phyloP scores from a whole-genome alignment of 306 rosid species.

The Pterocarpus santalinus region DNA sequence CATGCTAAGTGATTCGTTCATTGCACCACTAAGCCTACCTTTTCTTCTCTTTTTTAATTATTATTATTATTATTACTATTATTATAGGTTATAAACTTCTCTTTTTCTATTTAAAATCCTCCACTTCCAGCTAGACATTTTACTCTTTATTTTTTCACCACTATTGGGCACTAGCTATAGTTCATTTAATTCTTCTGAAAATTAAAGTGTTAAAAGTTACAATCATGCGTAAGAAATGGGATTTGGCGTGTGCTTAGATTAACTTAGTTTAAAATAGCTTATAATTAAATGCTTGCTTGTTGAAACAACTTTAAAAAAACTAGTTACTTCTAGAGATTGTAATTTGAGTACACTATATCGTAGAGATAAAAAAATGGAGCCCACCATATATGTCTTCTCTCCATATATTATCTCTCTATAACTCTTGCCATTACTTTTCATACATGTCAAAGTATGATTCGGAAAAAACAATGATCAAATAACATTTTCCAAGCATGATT shows the following conservation, averaged over 20 bases:
- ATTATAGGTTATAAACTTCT: neutral
- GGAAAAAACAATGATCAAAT: too few relatives aligned
- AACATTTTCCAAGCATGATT: too few relatives aligned
- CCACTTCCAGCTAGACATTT: neutral
- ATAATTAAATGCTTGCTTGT: too few relatives aligned
- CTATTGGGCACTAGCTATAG: neutral
- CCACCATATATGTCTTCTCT: too few relatives aligned
- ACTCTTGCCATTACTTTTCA: too few relatives aligned
- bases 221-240: slow-evolving; percentile 12
- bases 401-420: too few relatives aligned
- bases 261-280: too few relatives aligned
- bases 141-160: neutral
- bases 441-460: too few relatives aligned
- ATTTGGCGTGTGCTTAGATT: neutral
- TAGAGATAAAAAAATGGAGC: too few relatives aligned
- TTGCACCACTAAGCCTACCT: neutral
- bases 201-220: neutral
- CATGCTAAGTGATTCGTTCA: neutral
- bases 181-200: slow-evolving; percentile 14
- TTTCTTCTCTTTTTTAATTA: neutral
- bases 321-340: too few relatives aligned
- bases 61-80: neutral
- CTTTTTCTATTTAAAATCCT: neutral
- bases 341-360: too few relatives aligned
- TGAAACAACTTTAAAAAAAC: too few relatives aligned